These are phyloP conservation scores for Xerocomellus chrysenteron DNA, from an alignment of 768 basidiomycete species.

Conservation along the genomic window DNA sequence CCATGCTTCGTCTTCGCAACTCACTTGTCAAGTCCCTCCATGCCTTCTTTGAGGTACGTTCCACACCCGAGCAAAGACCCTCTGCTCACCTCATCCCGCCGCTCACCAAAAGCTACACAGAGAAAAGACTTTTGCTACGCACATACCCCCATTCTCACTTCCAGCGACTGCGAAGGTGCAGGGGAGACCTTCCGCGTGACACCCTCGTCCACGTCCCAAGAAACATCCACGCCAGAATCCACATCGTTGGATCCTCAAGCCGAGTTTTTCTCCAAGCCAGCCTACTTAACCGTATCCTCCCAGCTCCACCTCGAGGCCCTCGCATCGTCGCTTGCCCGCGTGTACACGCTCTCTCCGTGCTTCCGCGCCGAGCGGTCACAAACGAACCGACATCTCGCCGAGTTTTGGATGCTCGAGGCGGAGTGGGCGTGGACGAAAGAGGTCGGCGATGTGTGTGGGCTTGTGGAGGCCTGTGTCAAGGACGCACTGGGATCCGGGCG, in stretches of 20 bases:
- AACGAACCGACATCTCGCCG: conserved; percentile 89
- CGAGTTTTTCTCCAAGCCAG: conserved; percentile 73
- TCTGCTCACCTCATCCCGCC: conserved; percentile 1
- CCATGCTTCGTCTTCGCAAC: conserved; percentile 76
- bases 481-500: conserved; percentile 33
- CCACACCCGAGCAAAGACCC: background rate
- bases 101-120: conserved; percentile 40
- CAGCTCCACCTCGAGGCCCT: conserved; percentile 95
- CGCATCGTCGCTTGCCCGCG: conserved; percentile 71
- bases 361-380: conserved; percentile 92
- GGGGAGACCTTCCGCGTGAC: conserved; percentile 86
- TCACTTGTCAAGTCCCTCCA: conserved; percentile 54
- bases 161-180: conserved; percentile 93
- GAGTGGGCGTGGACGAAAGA: conserved; percentile 70
- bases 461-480: conserved; percentile 58
- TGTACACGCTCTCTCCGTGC: conserved; percentile 90
- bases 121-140: conserved; percentile 73
- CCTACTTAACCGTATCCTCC: conserved; percentile 91
- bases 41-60: conserved; percentile 68
- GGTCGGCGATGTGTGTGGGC: conserved; percentile 50
- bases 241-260: conserved; percentile 9
- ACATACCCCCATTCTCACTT: conserved; percentile 87
- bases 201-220: conserved; percentile 26
- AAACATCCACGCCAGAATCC: background rate
- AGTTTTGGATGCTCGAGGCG: conserved; percentile 99